A percentile compares a stretch with the other conserved stretches of the same genome.
Conservation (phyloP, 768 basidiomycete genomes). For the Leucogyrophana mollusca region DNA sequence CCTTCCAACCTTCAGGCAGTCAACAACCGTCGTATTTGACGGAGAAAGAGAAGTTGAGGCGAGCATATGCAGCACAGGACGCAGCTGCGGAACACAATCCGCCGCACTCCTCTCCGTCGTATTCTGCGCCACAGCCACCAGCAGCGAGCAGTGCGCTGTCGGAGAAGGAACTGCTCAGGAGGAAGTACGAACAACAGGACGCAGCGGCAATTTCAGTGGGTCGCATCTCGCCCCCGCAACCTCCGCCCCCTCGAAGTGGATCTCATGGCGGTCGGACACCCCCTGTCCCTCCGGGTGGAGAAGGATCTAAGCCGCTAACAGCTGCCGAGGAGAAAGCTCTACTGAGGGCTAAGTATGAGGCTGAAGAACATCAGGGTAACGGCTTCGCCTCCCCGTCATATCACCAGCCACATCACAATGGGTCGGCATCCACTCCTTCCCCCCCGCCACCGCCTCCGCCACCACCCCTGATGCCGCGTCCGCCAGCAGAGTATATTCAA, state of each 20-base stretch:
- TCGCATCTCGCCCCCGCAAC: slow-evolving; percentile 11
- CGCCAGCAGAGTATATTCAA: slow-evolving; percentile 77
- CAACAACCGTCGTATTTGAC: slow-evolving; percentile 37
- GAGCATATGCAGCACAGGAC: slow-evolving; percentile 66
- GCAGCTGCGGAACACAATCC: slow-evolving; percentile 42
- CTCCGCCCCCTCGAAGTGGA: slow-evolving; percentile 27
- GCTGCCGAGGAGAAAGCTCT: slow-evolving; percentile 82
- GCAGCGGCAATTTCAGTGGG: slow-evolving; percentile 28
- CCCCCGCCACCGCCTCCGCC: slow-evolving; percentile 44
- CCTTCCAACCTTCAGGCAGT: slow-evolving; percentile 46
- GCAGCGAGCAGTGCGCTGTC: slow-evolving; percentile 27
- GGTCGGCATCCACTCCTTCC: slow-evolving; percentile 9
- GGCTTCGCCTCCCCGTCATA: slow-evolving; percentile 19
- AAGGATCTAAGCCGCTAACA: slow-evolving; percentile 41
- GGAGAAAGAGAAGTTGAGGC: slow-evolving; percentile 72
- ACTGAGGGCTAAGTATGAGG: slow-evolving; percentile 61
- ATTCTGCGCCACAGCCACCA: slow-evolving; percentile 13
- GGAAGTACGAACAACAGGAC: slow-evolving; percentile 58
- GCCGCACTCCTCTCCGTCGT: slow-evolving; percentile 15
- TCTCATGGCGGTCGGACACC: slow-evolving; percentile 30
- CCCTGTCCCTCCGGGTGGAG: slow-evolving; percentile 23
- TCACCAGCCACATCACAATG: slow-evolving; percentile 15
- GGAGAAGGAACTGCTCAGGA: slow-evolving; percentile 60
- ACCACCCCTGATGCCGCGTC: slow-evolving; percentile 73
- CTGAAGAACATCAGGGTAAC: slow-evolving; percentile 42